phyloP scores from a whole-genome alignment of 2,329 filamentous ascomycete genomes.

The Moelleriella libera region DNA sequence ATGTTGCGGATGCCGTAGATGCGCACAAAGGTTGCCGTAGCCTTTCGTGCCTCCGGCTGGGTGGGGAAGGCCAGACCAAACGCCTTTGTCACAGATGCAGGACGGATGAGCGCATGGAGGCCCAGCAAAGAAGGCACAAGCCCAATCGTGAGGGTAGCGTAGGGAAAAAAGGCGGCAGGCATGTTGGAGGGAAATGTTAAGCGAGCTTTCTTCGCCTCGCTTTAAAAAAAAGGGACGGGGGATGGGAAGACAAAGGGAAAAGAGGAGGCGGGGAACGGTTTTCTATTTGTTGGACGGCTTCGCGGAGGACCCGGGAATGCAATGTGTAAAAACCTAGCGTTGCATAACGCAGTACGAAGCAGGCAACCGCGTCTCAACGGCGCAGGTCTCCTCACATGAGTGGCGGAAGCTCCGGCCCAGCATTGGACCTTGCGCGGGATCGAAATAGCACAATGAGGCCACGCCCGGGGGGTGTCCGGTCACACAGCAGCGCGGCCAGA shows the following conservation, averaged over 20 bases:
- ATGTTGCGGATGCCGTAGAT: slow-evolving; percentile 8
- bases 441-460: too few species aligned
- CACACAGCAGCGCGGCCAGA: too few species aligned
- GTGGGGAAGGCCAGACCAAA: slow-evolving; percentile 6
- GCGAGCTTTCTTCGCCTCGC: not conserved
- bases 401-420: too few species aligned
- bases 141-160: not conserved
- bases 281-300: too few species aligned
- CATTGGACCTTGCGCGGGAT: too few species aligned
- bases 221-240: not conserved
- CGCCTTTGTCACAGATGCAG: slow-evolving; percentile 4
- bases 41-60: slow-evolving; percentile 5
- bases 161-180: not conserved
- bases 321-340: too few species aligned
- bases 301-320: too few species aligned
- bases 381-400: too few species aligned
- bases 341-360: too few species aligned
- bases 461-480: too few species aligned
- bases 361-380: too few species aligned
- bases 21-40: slow-evolving; percentile 3
- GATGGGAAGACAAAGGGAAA: not conserved
- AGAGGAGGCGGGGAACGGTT: not conserved
- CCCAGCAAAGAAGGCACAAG: slow-evolving; percentile 8
- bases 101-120: slow-evolving; percentile 5
- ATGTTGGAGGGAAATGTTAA: not conserved